phyloP scores from a whole-genome alignment of 2,329 filamentous ascomycete species.

The Grosmannia serpens region DNA sequence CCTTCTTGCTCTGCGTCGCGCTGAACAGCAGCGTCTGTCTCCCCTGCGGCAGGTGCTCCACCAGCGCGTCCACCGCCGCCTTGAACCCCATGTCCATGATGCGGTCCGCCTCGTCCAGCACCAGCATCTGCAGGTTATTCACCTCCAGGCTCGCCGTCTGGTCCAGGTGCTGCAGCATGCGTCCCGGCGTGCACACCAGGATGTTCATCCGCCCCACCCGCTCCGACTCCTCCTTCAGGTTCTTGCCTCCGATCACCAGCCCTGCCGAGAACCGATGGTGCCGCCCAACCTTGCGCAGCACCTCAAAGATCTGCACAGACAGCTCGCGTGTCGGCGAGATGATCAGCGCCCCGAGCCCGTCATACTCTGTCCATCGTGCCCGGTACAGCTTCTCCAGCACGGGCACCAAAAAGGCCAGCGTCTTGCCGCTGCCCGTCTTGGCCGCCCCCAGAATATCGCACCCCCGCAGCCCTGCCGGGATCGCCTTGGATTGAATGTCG shows the following conservation, averaged over 20 bases:
- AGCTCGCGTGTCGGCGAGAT: constrained; percentile 91
- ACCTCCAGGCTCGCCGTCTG: constrained; percentile 33
- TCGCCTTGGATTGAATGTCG: constrained; percentile 82
- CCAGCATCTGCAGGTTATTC: constrained; percentile 78
- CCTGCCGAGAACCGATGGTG: constrained; percentile 88
- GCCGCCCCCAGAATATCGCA: constrained; percentile 85
- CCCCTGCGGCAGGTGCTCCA: constrained; percentile 77
- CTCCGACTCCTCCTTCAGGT: constrained; percentile 73
- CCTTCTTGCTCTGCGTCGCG: constrained; percentile 88
- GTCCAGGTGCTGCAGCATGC: constrained; percentile 84
- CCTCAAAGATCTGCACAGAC: constrained; percentile 93
- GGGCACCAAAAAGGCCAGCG: constrained; percentile 81
- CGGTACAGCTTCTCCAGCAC: constrained; percentile 88
- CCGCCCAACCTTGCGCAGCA: constrained; percentile 78
- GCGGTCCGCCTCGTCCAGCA: constrained; percentile 89
- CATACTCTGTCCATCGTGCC: constrained; percentile 76
- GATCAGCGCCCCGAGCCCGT: constrained; percentile 85
- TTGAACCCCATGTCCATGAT: constrained; percentile 99
- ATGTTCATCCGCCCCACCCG: constrained; percentile 90
- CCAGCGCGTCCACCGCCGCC: constrained; percentile 75
- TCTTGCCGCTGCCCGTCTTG: constrained; percentile 95
- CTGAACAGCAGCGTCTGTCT: constrained; percentile 92
- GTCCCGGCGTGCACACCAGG: constrained; percentile 84
- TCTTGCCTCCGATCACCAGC: constrained; percentile 88
- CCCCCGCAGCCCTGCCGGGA: constrained; percentile 76